A percentile compares a stretch with the other conserved stretches of the same genome.
Conservation (phyloP, 164 flowering plant genomes). For the Litsea cubeba region DNA sequence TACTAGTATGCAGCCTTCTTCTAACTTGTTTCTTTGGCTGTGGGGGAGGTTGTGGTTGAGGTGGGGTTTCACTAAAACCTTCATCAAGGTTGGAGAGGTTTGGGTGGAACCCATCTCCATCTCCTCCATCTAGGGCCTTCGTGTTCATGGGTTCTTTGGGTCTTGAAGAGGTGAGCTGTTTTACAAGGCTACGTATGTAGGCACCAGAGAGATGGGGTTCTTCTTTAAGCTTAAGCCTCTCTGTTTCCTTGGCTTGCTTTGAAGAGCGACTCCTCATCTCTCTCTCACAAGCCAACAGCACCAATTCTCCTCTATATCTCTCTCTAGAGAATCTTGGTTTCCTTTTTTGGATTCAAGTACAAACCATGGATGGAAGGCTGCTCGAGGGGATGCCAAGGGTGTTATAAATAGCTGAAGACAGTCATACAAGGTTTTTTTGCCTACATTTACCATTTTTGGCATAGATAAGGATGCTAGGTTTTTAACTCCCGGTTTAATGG, state of each 20-base stretch:
- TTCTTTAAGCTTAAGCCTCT: conserved; percentile 4
- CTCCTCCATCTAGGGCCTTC: conserved; percentile 1
- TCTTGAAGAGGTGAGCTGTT: conserved; percentile 69
- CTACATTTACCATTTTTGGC: conserved; percentile 21
- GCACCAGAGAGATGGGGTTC: conserved; percentile 37
- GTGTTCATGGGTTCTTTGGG: conserved; percentile 43
- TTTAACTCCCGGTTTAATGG: conserved; percentile 22
- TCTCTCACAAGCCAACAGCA: conserved; percentile 4
- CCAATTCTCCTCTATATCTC: background rate
- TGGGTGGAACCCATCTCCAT: conserved; percentile 26
- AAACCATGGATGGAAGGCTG: conserved; percentile 25
- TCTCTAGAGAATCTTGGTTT: conserved; percentile 19
- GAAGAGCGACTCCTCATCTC: conserved; percentile 30
- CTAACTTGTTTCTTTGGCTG: conserved; percentile 74
- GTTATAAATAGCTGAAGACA: conserved; percentile 34
- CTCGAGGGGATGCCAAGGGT: conserved; percentile 24
- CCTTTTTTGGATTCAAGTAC: conserved; percentile 30
- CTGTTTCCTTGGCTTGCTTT: conserved; percentile 10
- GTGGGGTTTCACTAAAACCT: conserved; percentile 27
- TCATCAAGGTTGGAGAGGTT: conserved; percentile 21
- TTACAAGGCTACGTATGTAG: conserved; percentile 80
- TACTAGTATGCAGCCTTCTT: conserved; percentile 76
- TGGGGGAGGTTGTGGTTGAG: conserved; percentile 27
- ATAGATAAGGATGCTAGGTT: conserved; percentile 21
- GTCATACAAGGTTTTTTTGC: conserved; percentile 12